Evolutionary conservation across 1,139 yeast species (phyloP).

Genomic region (Groenewaldozyma sp.): DNA sequence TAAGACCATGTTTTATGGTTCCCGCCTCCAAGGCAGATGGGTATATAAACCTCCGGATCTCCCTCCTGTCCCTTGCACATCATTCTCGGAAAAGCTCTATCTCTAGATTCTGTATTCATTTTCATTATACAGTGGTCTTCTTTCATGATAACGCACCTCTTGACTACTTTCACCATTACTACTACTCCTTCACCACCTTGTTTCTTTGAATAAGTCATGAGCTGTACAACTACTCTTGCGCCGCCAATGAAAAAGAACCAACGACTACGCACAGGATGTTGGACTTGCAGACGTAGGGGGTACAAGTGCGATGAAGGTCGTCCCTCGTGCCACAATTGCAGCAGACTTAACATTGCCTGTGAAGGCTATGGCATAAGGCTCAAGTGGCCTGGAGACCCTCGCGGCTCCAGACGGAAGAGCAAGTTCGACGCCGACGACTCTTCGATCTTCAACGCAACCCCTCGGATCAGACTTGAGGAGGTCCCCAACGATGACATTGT

Average conservation of each 20-base stretch:
- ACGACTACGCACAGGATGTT: conserved; percentile 42
- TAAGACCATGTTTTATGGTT: too few relatives aligned
- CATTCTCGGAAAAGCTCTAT: too few relatives aligned
- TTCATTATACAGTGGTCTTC: too few relatives aligned
- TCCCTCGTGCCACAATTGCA: conserved; percentile 34
- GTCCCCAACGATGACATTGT: conserved; percentile 1
- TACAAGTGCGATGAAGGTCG: conserved; percentile 76
- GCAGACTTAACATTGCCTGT: conserved; percentile 17
- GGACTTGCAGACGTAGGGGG: conserved; percentile 69
- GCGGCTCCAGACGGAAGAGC: conserved; percentile 6
- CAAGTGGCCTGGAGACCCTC: conserved; percentile 22
- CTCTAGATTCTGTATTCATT: too few relatives aligned
- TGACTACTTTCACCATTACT: too few relatives aligned
- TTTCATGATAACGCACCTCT: too few relatives aligned
- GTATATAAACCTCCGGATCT: too few relatives aligned
- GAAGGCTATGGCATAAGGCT: conserved; percentile 25
- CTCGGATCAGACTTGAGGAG: conserved; percentile 1
- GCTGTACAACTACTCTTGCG: conserved; percentile 1
- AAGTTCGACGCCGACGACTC: not conserved
- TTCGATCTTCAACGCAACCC: not conserved
- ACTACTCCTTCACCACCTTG: too few relatives aligned
- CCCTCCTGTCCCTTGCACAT: too few relatives aligned
- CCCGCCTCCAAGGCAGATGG: too few relatives aligned
- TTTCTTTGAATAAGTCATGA: too few relatives aligned
- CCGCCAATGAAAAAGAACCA: conserved; percentile 17